A percentile compares a stretch with the other conserved stretches of the same genome.
phyloP scores from a whole-genome alignment of 1,284 basidiomycete species.

The Ustilago bromivora region DNA sequence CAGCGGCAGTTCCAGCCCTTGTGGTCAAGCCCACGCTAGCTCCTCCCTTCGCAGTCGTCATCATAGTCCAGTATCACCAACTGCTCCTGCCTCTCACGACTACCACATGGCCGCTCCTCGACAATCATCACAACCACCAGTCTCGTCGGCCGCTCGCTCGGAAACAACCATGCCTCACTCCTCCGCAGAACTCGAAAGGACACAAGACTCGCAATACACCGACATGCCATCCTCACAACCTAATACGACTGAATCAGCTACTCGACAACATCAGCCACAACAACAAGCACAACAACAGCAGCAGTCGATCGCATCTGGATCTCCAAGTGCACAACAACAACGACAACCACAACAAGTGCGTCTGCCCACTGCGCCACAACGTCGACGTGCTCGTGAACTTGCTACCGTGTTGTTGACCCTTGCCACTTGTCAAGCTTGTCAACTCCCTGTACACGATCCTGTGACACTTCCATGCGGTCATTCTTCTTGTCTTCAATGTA shows the following conservation, averaged over 20 bases:
- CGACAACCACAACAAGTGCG: conserved; percentile 14
- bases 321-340: conserved; percentile 7
- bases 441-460: conserved; percentile 48
- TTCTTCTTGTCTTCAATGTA: conserved; percentile 58
- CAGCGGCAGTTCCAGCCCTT: conserved; percentile 21
- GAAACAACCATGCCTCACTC: conserved; percentile 8
- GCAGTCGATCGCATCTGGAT: background rate
- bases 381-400: conserved; percentile 44
- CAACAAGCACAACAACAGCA: conserved; percentile 1
- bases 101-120: conserved; percentile 7
- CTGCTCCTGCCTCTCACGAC: background rate
- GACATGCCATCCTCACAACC: background rate
- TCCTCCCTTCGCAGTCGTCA: conserved; percentile 18
- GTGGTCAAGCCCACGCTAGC: conserved; percentile 11
- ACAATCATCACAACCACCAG: conserved; percentile 12
- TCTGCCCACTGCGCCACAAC: conserved; percentile 41
- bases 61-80: conserved; percentile 11
- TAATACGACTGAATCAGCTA: background rate
- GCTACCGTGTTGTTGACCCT: conserved; percentile 47
- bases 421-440: conserved; percentile 51
- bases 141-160: background rate
- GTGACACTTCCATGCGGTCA: conserved; percentile 64
- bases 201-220: background rate
- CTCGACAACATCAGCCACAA: conserved; percentile 8
- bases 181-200: background rate